Evolutionary conservation across 768 basidiomycete genomes (phyloP).

Genomic region (Rhodotorula toruloides): DNA sequence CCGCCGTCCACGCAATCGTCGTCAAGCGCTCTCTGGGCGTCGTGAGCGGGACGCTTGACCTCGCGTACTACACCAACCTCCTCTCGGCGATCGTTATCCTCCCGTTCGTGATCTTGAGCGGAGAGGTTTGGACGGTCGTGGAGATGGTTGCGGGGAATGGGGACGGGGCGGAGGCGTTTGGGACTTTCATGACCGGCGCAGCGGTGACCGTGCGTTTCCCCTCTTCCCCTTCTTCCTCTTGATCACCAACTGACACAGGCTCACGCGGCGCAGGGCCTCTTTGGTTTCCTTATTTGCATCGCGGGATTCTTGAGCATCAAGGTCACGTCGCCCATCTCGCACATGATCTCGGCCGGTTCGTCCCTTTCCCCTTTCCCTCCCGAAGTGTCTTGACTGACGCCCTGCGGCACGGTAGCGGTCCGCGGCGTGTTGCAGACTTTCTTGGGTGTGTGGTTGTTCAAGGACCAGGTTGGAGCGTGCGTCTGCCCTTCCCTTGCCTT

Average conservation of each 20-base stretch:
- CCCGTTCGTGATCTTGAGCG: slow-evolving; percentile 68
- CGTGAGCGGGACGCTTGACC: slow-evolving; percentile 73
- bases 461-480: slow-evolving; percentile 71
- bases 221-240: neutral
- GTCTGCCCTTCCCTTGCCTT: slow-evolving; percentile 43
- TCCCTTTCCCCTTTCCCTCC: neutral
- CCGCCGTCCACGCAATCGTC: slow-evolving; percentile 83
- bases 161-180: slow-evolving; percentile 23
- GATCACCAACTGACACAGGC: neutral
- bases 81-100: slow-evolving; percentile 66
- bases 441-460: slow-evolving; percentile 72
- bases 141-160: slow-evolving; percentile 57
- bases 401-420: slow-evolving; percentile 55
- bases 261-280: slow-evolving; percentile 56
- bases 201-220: slow-evolving; percentile 40
- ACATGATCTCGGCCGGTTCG: slow-evolving; percentile 77
- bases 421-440: slow-evolving; percentile 88
- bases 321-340: slow-evolving; percentile 93
- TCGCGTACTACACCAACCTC: slow-evolving; percentile 89
- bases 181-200: slow-evolving; percentile 43
- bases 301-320: slow-evolving; percentile 91
- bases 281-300: slow-evolving; percentile 92
- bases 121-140: slow-evolving; percentile 64
- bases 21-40: slow-evolving; percentile 79
- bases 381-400: neutral